Evolutionary conservation across 495 filamentous ascomycete genomes (phyloP).

Genomic region (Penicillium riverlandense): DNA sequence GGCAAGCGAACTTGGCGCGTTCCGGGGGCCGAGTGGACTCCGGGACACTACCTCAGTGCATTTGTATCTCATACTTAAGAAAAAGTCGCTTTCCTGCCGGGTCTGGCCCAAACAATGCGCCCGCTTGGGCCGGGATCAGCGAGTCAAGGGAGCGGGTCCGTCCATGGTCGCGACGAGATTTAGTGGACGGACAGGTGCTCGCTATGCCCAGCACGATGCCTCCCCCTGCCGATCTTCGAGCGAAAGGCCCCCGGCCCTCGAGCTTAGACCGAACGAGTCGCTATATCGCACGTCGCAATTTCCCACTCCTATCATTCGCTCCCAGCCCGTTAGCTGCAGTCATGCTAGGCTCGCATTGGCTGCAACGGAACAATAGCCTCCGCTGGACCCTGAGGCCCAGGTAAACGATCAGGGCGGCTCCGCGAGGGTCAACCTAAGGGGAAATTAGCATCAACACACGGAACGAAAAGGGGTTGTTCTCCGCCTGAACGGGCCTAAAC

Average conservation of each 20-base stretch:
- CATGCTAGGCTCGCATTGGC: slow-evolving; percentile 3
- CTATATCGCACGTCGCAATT: slow-evolving; percentile 7
- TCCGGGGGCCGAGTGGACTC: too few species aligned
- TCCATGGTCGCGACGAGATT: neutral
- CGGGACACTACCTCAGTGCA: too few species aligned
- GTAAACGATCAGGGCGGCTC: slow-evolving; percentile 3
- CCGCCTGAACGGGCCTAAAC: slow-evolving; percentile 5
- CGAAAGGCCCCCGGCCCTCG: neutral
- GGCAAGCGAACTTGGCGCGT: too few species aligned
- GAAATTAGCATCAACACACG: slow-evolving; percentile 2
- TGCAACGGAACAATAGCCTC: slow-evolving; percentile 5
- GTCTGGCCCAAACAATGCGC: neutral
- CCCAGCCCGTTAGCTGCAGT: slow-evolving; percentile 5
- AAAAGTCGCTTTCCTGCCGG: neutral
- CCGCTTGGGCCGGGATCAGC: neutral
- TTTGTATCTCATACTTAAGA: too few species aligned
- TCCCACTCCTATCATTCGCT: slow-evolving; percentile 3
- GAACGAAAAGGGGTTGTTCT: slow-evolving; percentile 13
- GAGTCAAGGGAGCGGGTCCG: neutral
- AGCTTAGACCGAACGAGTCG: slow-evolving; percentile 2
- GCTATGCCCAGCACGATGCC: neutral
- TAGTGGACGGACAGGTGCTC: neutral
- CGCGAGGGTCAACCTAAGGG: neutral
- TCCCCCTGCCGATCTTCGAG: slow-evolving; percentile 2
- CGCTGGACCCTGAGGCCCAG: slow-evolving; percentile 2